Conservation (phyloP, 2,329 filamentous ascomycete species). For the Aspergillus piperis region DNA sequence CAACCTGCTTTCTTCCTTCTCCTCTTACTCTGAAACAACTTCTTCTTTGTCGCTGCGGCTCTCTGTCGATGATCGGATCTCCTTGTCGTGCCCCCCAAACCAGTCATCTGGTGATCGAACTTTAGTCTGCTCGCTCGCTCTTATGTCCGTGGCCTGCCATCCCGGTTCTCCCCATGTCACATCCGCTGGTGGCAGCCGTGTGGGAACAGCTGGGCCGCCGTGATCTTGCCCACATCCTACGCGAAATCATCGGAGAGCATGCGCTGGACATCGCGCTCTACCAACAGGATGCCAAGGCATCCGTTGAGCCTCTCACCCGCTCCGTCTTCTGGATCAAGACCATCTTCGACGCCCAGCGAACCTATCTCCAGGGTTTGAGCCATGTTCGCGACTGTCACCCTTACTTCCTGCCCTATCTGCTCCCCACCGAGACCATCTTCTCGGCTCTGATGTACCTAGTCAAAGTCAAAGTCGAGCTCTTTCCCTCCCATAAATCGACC, state of each 20-base stretch:
- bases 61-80: slow-evolving; percentile 4
- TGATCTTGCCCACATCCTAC: slow-evolving; percentile 36
- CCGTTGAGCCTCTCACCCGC: slow-evolving; percentile 28
- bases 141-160: slow-evolving; percentile 15
- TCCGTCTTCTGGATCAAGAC: slow-evolving; percentile 40
- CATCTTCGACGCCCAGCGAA: slow-evolving; percentile 39
- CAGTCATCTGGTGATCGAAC: neutral
- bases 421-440: slow-evolving; percentile 35
- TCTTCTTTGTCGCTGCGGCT: neutral
- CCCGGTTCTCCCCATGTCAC: slow-evolving; percentile 27
- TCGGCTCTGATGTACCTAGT: slow-evolving; percentile 39
- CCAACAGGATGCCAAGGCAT: slow-evolving; percentile 26
- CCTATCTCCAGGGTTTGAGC: slow-evolving; percentile 33
- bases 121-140: slow-evolving; percentile 7
- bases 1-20: slow-evolving; percentile 1
- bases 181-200: slow-evolving; percentile 37
- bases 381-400: slow-evolving; percentile 33
- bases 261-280: slow-evolving; percentile 30
- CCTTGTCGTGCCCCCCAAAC: neutral
- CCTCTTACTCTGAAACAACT: neutral
- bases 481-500: slow-evolving; percentile 30
- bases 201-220: slow-evolving; percentile 38
- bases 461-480: slow-evolving; percentile 33
- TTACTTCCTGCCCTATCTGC: slow-evolving; percentile 30
- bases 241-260: slow-evolving; percentile 40